phyloP scores from a whole-genome alignment of 2,329 filamentous ascomycete species.

The Aspergillus sp. region DNA sequence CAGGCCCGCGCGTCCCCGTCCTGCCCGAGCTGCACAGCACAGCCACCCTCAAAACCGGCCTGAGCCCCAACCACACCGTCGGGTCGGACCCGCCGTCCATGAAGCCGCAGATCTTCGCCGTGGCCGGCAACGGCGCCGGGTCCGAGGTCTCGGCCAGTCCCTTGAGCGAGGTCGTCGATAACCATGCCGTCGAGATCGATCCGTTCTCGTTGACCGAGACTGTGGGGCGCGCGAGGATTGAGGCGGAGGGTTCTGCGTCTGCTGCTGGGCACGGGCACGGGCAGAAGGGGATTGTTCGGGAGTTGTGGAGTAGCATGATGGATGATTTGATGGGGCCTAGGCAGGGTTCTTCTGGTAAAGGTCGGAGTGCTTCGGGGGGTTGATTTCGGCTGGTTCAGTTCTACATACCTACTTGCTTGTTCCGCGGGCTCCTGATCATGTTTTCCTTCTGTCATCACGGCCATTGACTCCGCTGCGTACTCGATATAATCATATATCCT shows the following conservation, averaged over 20 bases:
- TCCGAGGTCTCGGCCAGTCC: conserved; percentile 42
- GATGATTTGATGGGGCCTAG: conserved; percentile 31
- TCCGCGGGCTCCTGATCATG: too few relatives aligned
- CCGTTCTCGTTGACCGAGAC: conserved; percentile 47
- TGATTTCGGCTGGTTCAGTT: too few relatives aligned
- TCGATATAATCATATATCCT: too few relatives aligned
- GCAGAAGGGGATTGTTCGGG: conserved; percentile 18
- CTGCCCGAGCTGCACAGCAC: conserved; percentile 32
- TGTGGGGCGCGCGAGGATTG: conserved; percentile 32
- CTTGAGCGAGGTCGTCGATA: conserved; percentile 51
- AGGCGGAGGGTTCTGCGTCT: too few relatives aligned
- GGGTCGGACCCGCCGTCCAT: conserved; percentile 30
- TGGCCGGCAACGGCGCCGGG: conserved; percentile 35
- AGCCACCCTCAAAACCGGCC: conserved; percentile 21
- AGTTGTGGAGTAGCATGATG: conserved; percentile 28
- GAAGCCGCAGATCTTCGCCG: conserved; percentile 49
- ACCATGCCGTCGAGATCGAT: conserved; percentile 46
- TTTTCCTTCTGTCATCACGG: not conserved
- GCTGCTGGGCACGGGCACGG: conserved; percentile 27
- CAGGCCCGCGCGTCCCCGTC: conserved; percentile 42
- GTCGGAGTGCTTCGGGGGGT: conserved; percentile 5
- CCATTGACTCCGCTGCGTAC: too few relatives aligned
- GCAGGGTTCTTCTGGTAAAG: conserved; percentile 13
- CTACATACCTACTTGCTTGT: too few relatives aligned
- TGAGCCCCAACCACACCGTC: conserved; percentile 11